phyloP scores from a whole-genome alignment of 2,329 filamentous ascomycete genomes.

The Pseudocercospora macadamiae region DNA sequence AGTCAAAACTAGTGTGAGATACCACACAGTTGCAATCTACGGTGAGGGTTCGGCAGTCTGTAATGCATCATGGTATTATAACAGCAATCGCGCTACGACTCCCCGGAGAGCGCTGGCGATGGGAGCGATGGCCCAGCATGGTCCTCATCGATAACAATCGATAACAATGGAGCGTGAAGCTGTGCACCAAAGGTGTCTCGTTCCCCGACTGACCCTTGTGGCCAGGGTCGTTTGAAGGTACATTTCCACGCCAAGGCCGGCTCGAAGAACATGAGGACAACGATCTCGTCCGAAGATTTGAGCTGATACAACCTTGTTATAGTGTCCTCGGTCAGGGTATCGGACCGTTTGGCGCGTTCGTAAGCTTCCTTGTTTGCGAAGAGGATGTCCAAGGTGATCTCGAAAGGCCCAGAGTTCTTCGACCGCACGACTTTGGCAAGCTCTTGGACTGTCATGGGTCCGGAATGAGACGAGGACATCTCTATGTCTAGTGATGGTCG shows the following conservation, averaged over 20 bases:
- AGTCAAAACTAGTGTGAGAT: too few relatives aligned
- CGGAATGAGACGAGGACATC: too few relatives aligned
- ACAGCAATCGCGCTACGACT: not conserved
- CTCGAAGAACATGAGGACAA: conserved; percentile 47
- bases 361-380: conserved; percentile 41
- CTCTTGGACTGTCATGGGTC: not conserved
- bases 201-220: conserved; percentile 1
- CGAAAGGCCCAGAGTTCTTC: conserved; percentile 57
- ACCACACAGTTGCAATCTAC: too few relatives aligned
- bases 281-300: conserved; percentile 30
- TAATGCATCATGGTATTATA: too few relatives aligned
- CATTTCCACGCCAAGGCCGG: conserved; percentile 53
- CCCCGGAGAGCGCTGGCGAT: not conserved
- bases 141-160: not conserved
- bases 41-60: too few relatives aligned
- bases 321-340: conserved; percentile 37
- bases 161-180: not conserved
- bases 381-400: conserved; percentile 58
- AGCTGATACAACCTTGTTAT: conserved; percentile 37
- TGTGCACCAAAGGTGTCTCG: conserved; percentile 4
- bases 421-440: conserved; percentile 45
- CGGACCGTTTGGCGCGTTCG: conserved; percentile 26
- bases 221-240: conserved; percentile 43
- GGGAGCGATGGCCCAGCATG: not conserved
- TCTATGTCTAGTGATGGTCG: too few relatives aligned